Evolutionary conservation across 192 early-diverging fungal species (phyloP).

Genomic region (Gryganskiella cystojenkinii): DNA sequence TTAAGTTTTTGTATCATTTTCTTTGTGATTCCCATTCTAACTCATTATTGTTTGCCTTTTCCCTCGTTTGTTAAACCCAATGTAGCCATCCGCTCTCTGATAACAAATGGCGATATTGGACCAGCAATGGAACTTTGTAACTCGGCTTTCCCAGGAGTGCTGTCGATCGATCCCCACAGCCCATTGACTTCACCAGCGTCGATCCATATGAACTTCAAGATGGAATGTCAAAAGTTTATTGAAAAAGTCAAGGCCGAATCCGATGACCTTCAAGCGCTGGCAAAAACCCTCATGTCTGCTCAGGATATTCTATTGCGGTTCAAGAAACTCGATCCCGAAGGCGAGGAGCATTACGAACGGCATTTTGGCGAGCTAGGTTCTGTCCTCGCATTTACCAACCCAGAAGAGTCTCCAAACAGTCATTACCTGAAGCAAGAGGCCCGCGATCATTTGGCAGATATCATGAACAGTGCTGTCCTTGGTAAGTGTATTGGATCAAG

Average conservation of each 20-base stretch:
- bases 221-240: conserved; percentile 76
- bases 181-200: conserved; percentile 50
- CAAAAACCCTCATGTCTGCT: conserved; percentile 70
- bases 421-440: conserved; percentile 62
- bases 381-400: conserved; percentile 72
- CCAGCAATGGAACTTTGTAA: conserved; percentile 49
- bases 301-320: conserved; percentile 63
- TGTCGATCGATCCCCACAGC: conserved; percentile 42
- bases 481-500: conserved; percentile 47
- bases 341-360: conserved; percentile 53
- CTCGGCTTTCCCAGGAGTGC: conserved; percentile 48
- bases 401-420: conserved; percentile 63
- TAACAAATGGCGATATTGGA: conserved; percentile 57
- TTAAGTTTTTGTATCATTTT: neutral
- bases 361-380: conserved; percentile 61
- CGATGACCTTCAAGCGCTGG: no score
- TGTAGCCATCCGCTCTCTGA: conserved; percentile 56
- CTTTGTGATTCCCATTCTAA: neutral
- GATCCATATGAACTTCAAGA: conserved; percentile 64
- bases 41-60: neutral
- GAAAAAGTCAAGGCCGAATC: conserved; percentile 60
- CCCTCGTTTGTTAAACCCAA: conserved; percentile 13
- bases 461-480: conserved; percentile 72
- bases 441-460: conserved; percentile 67
- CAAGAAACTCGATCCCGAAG: conserved; percentile 22